Evolutionary conservation across 192 early-diverging fungal species (phyloP).

Genomic region (Rhizophagus sp.): DNA sequence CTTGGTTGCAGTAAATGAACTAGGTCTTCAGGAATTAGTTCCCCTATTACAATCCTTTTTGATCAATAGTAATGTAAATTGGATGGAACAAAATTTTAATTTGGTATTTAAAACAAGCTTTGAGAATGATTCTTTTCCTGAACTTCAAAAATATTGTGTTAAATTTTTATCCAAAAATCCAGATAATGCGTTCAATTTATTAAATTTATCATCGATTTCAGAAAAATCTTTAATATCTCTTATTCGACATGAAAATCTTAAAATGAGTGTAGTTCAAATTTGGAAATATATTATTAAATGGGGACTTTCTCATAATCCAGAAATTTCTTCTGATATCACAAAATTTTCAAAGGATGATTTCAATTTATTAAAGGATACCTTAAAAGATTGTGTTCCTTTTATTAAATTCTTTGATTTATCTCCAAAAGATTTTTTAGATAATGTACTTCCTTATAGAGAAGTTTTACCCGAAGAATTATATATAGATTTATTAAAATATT

Average conservation of each 20-base stretch:
- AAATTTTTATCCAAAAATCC: background rate
- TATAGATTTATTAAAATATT: too few species aligned
- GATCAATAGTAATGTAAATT: background rate
- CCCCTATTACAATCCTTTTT: background rate
- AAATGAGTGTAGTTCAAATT: background rate
- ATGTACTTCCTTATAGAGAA: background rate
- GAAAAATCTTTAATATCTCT: background rate
- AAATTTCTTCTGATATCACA: background rate
- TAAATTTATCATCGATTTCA: background rate
- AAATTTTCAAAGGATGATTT: background rate
- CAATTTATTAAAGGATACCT: background rate
- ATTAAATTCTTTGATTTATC: background rate
- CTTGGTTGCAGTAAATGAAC: background rate
- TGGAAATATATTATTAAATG: conserved; percentile 1
- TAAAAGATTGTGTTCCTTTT: background rate
- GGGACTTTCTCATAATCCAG: conserved; percentile 3
- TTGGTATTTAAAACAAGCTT: background rate
- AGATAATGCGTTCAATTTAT: background rate
- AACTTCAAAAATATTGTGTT: conserved; percentile 9
- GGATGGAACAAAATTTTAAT: conserved; percentile 8
- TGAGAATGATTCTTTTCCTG: background rate
- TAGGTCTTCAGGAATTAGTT: background rate
- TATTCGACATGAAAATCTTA: background rate
- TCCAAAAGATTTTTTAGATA: background rate
- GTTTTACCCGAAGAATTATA: background rate